phyloP scores from a whole-genome alignment of 139 green algal species.

The Marvania coccoides region DNA sequence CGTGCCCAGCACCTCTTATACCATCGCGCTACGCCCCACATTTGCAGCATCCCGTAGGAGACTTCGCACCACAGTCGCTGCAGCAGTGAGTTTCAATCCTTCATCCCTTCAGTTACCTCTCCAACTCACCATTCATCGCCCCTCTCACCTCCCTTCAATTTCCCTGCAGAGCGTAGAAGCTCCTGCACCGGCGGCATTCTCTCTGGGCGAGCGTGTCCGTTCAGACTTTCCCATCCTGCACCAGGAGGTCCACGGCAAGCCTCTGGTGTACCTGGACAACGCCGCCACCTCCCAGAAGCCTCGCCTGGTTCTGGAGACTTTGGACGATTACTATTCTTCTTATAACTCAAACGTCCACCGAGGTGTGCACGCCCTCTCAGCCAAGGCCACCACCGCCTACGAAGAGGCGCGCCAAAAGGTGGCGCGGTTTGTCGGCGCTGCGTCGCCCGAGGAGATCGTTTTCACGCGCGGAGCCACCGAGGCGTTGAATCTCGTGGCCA shows the following conservation, averaged over 20 bases:
- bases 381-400: conserved; percentile 81
- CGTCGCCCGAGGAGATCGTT: conserved; percentile 76
- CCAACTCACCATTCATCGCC: too few relatives aligned
- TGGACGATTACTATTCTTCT: conserved; percentile 75
- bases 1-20: conserved; percentile 7
- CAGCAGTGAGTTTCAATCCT: too few relatives aligned
- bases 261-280: conserved; percentile 96
- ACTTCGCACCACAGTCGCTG: too few relatives aligned
- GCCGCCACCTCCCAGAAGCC: conserved; percentile 97
- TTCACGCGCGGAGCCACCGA: conserved; percentile 94
- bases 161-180: neutral
- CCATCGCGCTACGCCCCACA: too few relatives aligned
- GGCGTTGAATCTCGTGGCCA: conserved; percentile 96
- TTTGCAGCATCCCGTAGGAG: too few relatives aligned
- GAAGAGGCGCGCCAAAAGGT: conserved; percentile 78
- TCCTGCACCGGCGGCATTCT: neutral
- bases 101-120: neutral
- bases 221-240: conserved; percentile 79
- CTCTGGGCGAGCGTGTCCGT: conserved; percentile 31
- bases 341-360: conserved; percentile 98
- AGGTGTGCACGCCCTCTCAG: conserved; percentile 76
- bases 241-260: conserved; percentile 72
- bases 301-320: conserved; percentile 46
- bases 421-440: conserved; percentile 79
- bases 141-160: neutral